Conservation (phyloP, 257 asterid genomes). For the Solanum chilense region DNA sequence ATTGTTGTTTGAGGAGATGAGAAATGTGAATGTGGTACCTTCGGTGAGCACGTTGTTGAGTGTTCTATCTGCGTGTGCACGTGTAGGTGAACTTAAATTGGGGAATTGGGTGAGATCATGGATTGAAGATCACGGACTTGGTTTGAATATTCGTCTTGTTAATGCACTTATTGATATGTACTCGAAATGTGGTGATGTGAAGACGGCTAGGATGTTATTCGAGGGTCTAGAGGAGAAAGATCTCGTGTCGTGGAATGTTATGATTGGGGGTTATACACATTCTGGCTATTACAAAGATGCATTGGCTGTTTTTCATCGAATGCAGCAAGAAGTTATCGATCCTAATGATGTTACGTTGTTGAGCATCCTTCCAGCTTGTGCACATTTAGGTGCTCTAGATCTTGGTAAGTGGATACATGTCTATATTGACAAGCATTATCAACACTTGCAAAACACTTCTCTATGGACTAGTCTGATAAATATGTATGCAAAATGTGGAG, state of each 20-base stretch:
- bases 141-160: constrained; percentile 4
- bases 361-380: constrained; percentile 15
- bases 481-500: constrained; percentile 20
- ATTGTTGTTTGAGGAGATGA: constrained; percentile 15
- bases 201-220: background rate
- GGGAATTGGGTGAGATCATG: constrained; percentile 14
- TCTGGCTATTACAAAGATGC: constrained; percentile 6
- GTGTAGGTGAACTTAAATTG: constrained; percentile 4
- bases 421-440: constrained; percentile 10
- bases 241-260: constrained; percentile 20
- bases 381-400: constrained; percentile 19
- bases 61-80: constrained; percentile 28
- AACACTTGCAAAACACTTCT: background rate
- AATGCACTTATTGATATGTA: constrained; percentile 23
- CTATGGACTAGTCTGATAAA: constrained; percentile 13
- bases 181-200: constrained; percentile 18
- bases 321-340: constrained; percentile 8
- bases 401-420: constrained; percentile 23
- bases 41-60: constrained; percentile 19
- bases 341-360: constrained; percentile 21
- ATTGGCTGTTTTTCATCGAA: constrained; percentile 9
- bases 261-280: constrained; percentile 21
- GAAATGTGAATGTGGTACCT: constrained; percentile 6
- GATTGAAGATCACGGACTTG: constrained; percentile 10
- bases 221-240: constrained; percentile 5